Evolutionary conservation across 345 rosid species (phyloP).

Genomic region (Passiflora organensis): DNA sequence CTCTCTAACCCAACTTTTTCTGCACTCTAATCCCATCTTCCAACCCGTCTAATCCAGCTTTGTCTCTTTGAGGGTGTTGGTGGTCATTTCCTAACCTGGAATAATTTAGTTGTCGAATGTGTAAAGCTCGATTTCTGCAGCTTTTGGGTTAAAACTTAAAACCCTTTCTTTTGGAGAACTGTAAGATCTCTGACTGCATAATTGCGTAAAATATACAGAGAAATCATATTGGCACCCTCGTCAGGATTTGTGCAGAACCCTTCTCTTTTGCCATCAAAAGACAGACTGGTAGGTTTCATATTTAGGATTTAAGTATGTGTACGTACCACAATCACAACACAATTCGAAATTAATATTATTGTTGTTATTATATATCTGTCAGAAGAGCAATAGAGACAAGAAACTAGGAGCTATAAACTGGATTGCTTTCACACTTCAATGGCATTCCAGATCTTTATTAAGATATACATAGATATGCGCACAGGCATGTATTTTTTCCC

Average conservation of each 20-base stretch:
- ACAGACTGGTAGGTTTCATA: conserved; percentile 5
- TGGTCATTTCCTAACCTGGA: background rate
- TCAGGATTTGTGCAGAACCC: conserved; percentile 26
- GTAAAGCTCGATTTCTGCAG: background rate
- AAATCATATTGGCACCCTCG: conserved; percentile 11
- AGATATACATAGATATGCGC: conserved; percentile 6
- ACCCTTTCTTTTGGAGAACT: no score
- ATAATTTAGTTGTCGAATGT: background rate
- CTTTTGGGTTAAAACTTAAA: no score
- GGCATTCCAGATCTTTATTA: background rate
- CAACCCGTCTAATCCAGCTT: background rate
- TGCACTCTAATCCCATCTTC: conserved; percentile 9
- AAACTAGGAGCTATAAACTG: background rate
- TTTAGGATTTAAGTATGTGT: background rate
- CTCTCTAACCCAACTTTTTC: background rate
- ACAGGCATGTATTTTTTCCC: conserved; percentile 6
- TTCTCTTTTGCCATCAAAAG: conserved; percentile 37
- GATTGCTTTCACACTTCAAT: background rate
- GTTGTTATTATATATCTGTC: conserved; percentile 1
- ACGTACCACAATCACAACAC: no score
- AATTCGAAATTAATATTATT: background rate
- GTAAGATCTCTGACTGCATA: no score
- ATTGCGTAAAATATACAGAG: background rate
- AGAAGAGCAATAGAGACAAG: conserved; percentile 16
- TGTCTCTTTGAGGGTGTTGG: background rate